Conservation (phyloP, 306 rosid species). For the Fragaria nilgerrensis region DNA sequence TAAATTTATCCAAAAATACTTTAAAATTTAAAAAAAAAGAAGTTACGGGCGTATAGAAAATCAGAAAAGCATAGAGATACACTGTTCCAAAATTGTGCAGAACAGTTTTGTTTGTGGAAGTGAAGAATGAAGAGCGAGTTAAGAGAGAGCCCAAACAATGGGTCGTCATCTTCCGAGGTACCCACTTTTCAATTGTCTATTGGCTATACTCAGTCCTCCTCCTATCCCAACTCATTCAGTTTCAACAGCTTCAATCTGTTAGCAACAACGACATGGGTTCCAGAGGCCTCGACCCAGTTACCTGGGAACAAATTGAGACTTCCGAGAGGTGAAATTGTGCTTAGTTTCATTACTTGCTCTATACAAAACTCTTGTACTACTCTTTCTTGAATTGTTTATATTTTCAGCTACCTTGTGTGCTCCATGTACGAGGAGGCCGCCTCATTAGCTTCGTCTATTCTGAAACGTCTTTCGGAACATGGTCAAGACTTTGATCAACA, state of each 20-base stretch:
- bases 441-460: constrained; percentile 54
- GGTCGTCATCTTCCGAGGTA: neutral
- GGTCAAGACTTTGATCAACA: constrained; percentile 5
- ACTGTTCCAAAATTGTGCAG: too few relatives aligned
- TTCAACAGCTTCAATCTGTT: neutral
- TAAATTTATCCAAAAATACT: too few relatives aligned
- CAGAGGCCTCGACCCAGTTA: constrained; percentile 7
- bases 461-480: constrained; percentile 37
- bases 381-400: neutral
- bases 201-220: neutral
- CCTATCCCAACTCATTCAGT: neutral
- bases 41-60: neutral
- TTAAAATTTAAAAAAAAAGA: too few relatives aligned
- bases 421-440: constrained; percentile 67
- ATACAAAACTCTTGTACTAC: neutral
- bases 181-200: neutral
- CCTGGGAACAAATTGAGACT: constrained; percentile 66
- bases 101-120: neutral
- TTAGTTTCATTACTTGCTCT: neutral
- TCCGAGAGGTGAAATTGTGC: constrained; percentile 61
- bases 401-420: constrained; percentile 74
- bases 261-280: constrained; percentile 10
- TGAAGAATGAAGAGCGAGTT: neutral
- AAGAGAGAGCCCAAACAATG: neutral
- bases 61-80: too few relatives aligned